These are phyloP conservation scores for Trametes coccinea DNA, from an alignment of 768 basidiomycete species.

Conservation along the genomic window DNA sequence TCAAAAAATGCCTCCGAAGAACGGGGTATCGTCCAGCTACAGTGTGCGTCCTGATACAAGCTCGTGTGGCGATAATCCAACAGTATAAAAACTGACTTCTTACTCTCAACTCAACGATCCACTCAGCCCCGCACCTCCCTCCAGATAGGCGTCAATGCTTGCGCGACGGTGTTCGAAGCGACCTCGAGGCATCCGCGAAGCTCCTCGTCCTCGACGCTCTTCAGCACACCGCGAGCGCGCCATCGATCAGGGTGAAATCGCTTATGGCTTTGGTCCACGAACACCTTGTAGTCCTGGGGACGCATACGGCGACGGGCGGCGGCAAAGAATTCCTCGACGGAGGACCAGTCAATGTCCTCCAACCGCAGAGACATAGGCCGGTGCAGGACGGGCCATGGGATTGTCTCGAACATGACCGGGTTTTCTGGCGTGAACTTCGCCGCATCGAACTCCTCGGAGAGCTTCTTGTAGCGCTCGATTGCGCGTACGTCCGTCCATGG, in stretches of 20 bases:
- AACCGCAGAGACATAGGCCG: conserved; percentile 52
- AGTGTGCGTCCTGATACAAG: conserved; percentile 1
- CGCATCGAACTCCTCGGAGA: conserved; percentile 64
- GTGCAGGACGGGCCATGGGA: conserved; percentile 77
- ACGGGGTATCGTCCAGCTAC: conserved; percentile 11
- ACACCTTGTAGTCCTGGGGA: conserved; percentile 58
- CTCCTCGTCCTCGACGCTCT: conserved; percentile 55
- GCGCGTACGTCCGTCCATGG: conserved; percentile 67
- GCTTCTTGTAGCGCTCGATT: conserved; percentile 63
- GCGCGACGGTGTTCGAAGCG: conserved; percentile 69
- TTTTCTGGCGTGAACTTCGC: conserved; percentile 53
- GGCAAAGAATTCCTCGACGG: conserved; percentile 72
- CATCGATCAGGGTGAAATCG: conserved; percentile 83
- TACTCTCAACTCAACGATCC: not conserved
- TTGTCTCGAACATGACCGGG: conserved; percentile 57
- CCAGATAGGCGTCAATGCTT: conserved; percentile 75
- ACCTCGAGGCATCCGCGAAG: conserved; percentile 64
- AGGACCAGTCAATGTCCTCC: conserved; percentile 69
- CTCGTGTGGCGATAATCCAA: not conserved
- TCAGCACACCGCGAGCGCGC: conserved; percentile 65
- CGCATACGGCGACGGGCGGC: conserved; percentile 53
- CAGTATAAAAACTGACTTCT: not conserved
- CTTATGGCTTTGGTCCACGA: conserved; percentile 70
- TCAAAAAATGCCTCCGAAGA: not conserved
- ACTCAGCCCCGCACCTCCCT: conserved; percentile 14